Evolutionary conservation across 768 basidiomycete species (phyloP).

Genomic region (Ephemerocybe angulata): DNA sequence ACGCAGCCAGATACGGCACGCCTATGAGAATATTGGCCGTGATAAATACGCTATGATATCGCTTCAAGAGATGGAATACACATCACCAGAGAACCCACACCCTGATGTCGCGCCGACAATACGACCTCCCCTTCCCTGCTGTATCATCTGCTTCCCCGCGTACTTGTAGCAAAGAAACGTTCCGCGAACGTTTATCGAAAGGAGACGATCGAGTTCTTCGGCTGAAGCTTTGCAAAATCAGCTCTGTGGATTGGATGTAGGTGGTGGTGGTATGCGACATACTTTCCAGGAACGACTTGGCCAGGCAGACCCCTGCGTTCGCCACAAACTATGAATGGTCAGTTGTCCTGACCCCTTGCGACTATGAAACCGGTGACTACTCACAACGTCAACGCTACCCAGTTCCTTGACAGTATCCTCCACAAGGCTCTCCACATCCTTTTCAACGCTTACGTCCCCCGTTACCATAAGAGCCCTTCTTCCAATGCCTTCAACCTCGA

Average conservation of each 20-base stretch:
- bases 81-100: slow-evolving; percentile 21
- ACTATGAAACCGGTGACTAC: neutral
- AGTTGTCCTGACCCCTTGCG: no score
- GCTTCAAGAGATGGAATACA: neutral
- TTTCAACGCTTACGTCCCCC: slow-evolving; percentile 17
- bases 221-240: slow-evolving; percentile 22
- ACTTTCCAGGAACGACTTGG: slow-evolving; percentile 9
- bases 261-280: neutral
- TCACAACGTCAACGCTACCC: slow-evolving; percentile 20
- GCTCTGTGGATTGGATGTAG: neutral
- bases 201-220: slow-evolving; percentile 37
- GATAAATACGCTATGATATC: no score
- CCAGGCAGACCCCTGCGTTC: slow-evolving; percentile 10
- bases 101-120: slow-evolving; percentile 47
- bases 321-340: slow-evolving; percentile 14
- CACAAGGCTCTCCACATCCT: slow-evolving; percentile 16
- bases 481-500: slow-evolving; percentile 13
- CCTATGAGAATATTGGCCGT: neutral
- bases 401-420: slow-evolving; percentile 12
- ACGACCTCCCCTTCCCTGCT: slow-evolving; percentile 50
- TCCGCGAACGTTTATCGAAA: slow-evolving; percentile 54
- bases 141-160: slow-evolving; percentile 57
- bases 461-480: slow-evolving; percentile 7
- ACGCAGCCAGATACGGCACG: slow-evolving; percentile 16
- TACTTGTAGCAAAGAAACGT: slow-evolving; percentile 62